Conservation (phyloP, 371 early-diverging fungal genomes). For the Mortierella sp. region DNA sequence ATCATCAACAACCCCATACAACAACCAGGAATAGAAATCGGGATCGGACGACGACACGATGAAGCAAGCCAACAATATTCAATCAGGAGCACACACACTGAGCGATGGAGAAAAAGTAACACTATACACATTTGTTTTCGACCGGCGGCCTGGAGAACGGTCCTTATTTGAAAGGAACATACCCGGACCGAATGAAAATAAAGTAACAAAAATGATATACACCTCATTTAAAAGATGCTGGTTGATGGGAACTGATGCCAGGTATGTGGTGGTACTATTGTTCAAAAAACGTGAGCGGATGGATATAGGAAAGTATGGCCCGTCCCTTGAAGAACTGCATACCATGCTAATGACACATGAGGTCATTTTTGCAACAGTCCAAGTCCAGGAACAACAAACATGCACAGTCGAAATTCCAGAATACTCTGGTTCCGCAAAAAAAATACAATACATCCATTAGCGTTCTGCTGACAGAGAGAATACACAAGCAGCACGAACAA, state of each 20-base stretch:
- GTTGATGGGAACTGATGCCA: too few species aligned
- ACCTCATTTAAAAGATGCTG: not conserved
- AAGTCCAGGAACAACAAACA: not conserved
- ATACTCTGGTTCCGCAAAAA: not conserved
- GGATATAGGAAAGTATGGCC: too few species aligned
- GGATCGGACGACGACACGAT: not conserved
- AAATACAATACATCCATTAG: not conserved
- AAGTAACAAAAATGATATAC: not conserved
- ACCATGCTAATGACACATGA: not conserved
- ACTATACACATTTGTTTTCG: conserved; percentile 9
- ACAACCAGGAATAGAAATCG: not conserved
- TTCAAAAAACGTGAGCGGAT: too few species aligned
- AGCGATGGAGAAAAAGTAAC: not conserved
- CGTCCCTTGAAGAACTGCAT: too few species aligned
- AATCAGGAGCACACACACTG: not conserved
- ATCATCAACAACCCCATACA: not conserved
- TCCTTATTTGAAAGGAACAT: not conserved
- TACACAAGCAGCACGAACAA: too few species aligned
- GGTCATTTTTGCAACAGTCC: not conserved
- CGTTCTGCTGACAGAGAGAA: not conserved
- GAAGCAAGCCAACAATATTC: not conserved
- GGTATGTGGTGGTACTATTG: too few species aligned
- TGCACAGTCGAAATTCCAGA: not conserved
- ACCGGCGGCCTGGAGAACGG: not conserved
- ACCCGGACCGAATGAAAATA: not conserved